These are phyloP conservation scores for Inga oerstediana DNA, from an alignment of 306 rosid species.

Conservation along the genomic window DNA sequence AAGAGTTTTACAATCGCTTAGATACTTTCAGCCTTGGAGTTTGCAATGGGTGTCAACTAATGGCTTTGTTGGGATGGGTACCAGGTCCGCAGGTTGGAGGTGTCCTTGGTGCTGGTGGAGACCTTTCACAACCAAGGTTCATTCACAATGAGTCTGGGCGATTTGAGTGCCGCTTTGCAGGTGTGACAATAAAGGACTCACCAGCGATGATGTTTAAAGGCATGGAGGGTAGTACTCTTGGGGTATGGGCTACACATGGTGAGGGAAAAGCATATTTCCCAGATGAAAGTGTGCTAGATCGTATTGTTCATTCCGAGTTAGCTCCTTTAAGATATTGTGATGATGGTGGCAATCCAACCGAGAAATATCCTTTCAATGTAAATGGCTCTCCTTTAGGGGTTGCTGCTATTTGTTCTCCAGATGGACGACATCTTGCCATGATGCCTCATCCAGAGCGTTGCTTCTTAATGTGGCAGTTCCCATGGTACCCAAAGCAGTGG, in stretches of 20 bases:
- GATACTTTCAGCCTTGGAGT: constrained; percentile 93
- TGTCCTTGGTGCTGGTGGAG: constrained; percentile 79
- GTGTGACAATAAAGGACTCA: constrained; percentile 78
- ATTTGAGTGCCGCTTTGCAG: constrained; percentile 89
- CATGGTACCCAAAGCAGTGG: constrained; percentile 94
- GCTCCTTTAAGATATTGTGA: constrained; percentile 87
- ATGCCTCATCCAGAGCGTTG: constrained; percentile 99
- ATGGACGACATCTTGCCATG: constrained; percentile 95
- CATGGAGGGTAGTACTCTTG: constrained; percentile 84
- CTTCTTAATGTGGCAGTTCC: constrained; percentile 95
- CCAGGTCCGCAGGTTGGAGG: constrained; percentile 94
- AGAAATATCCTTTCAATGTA: constrained; percentile 78
- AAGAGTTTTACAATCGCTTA: constrained; percentile 76
- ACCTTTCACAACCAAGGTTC: constrained; percentile 86
- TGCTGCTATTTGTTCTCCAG: constrained; percentile 90
- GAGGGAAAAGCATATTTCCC: constrained; percentile 94
- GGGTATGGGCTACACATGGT: constrained; percentile 91
- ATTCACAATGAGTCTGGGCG: constrained; percentile 87
- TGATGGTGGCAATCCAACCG: constrained; percentile 81
- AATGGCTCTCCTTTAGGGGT: constrained; percentile 90
- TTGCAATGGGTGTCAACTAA: constrained; percentile 96
- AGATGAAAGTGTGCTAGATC: constrained; percentile 66
- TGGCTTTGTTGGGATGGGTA: constrained; percentile 94
- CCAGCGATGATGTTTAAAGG: constrained; percentile 85
- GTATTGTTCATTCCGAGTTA: constrained; percentile 59